Evolutionary conservation across 352 stramenopile species (phyloP), one percentile per base, ranked within the genome.

Genomic region (Globisporangium paddicum): DNA sequence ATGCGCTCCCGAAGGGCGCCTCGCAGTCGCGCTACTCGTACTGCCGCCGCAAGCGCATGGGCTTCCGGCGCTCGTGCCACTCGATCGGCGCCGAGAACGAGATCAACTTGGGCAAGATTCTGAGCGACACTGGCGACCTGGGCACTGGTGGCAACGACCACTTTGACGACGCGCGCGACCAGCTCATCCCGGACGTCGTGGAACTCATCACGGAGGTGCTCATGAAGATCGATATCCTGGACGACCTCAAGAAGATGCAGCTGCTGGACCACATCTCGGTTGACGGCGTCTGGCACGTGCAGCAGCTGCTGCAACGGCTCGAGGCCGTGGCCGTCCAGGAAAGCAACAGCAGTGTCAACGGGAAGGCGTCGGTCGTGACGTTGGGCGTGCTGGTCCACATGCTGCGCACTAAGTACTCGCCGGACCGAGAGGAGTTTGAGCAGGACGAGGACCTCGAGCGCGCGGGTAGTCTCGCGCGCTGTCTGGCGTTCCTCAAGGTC

Each of bases 171-270:
- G 51, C 70, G 9, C 69, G 75, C 25, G 74, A 84, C 19, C 64
- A 65, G 1, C 52, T 90, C 7, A 74, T 89, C 37, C 79, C 79
- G 0, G 79, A 89, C 52, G 75, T 92, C 2, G 71, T 93, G 14
- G 79, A 89, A 50, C 58, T 93, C 37, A 77, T 96, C 37, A 85
- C 81, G 2, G 73, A 91, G 16, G 73, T 95, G 52, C 68, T 96
- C 40, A 69, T 87, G 35, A 68, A 82, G 45, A 67, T 92, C 10
- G 65, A 79, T 11, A 86, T 96, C 49, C 65, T 96, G 34, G 69
- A 91, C 35, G 83, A 94, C 55, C 62, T 96, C 5, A 89, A 91
- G 71, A 69, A 84, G 58, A 89, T 95, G 69, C 87, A 96, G 56
- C 62, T 85, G 47, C 63, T 94, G 21, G 87, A 95, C 65, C 71